Evolutionary conservation across 257 asterid species (phyloP).

Genomic region (Fraxinus excelsior): DNA sequence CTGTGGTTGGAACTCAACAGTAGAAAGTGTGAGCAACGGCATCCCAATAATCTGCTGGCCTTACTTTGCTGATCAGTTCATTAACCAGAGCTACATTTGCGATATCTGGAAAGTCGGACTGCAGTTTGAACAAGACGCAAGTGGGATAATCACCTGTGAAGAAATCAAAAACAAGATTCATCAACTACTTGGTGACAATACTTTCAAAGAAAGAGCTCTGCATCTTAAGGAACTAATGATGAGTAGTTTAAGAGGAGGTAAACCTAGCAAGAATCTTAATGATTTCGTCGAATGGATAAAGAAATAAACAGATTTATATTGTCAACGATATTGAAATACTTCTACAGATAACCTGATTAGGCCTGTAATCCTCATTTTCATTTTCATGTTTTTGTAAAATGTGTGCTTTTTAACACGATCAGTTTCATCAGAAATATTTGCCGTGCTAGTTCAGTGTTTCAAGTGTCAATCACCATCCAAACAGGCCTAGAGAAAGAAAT

Average conservation of each 20-base stretch:
- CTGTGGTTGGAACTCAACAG: slow-evolving; percentile 74
- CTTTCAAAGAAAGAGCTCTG: slow-evolving; percentile 42
- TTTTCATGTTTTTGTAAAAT: no score
- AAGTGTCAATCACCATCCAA: no score
- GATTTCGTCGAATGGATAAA: slow-evolving; percentile 46
- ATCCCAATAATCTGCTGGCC: slow-evolving; percentile 63
- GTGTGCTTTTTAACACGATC: no score
- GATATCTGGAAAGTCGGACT: slow-evolving; percentile 65
- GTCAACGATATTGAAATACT: no score
- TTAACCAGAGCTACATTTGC: slow-evolving; percentile 54
- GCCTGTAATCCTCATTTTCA: no score
- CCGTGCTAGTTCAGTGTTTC: no score
- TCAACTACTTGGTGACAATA: slow-evolving; percentile 28
- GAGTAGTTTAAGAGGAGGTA: slow-evolving; percentile 39
- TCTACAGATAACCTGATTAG: no score
- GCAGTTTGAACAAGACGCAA: slow-evolving; percentile 23
- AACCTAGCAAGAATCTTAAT: slow-evolving; percentile 38
- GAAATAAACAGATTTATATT: not conserved
- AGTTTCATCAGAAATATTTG: no score
- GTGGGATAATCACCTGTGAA: slow-evolving; percentile 23
- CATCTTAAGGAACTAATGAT: slow-evolving; percentile 29
- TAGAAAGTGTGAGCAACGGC: slow-evolving; percentile 56
- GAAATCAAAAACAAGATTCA: slow-evolving; percentile 47
- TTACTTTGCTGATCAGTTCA: slow-evolving; percentile 57
- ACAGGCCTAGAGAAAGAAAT: no score